Percentiles rank a stretch among this genome's conserved stretches.
Conservation (phyloP, 164 flowering plant species). For the Stephania cephalantha region DNA sequence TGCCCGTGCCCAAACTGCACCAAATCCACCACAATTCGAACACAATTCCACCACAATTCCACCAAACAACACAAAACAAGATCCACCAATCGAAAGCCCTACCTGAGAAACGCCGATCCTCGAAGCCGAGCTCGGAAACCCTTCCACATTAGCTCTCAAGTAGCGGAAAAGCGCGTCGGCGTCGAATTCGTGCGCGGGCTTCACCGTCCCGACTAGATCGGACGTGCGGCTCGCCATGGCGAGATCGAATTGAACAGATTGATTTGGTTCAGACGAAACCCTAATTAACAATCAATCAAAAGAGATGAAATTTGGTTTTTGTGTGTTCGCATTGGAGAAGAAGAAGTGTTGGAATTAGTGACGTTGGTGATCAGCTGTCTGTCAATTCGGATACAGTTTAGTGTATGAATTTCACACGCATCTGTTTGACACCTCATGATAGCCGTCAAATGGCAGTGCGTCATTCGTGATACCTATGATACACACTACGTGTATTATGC, state of each 20-base stretch:
- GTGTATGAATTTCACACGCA: too few relatives aligned
- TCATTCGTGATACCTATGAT: too few relatives aligned
- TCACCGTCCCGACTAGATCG: constrained; percentile 40
- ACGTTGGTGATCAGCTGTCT: neutral
- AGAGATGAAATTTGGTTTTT: too few relatives aligned
- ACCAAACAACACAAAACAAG: neutral
- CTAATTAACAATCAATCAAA: too few relatives aligned
- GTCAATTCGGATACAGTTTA: too few relatives aligned
- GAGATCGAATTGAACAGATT: neutral
- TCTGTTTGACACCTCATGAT: too few relatives aligned
- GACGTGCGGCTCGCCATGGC: constrained; percentile 56
- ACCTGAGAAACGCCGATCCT: constrained; percentile 58
- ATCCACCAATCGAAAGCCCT: neutral
- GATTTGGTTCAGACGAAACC: too few relatives aligned
- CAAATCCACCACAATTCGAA: neutral
- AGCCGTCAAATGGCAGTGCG: too few relatives aligned
- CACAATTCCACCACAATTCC: neutral
- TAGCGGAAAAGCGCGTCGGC: constrained; percentile 49
- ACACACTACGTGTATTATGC: too few relatives aligned
- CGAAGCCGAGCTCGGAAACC: constrained; percentile 55
- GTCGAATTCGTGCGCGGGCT: constrained; percentile 42
- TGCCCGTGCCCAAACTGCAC: constrained; percentile 93
- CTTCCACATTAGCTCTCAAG: constrained; percentile 43
- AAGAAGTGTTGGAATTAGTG: neutral
- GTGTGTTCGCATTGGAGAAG: neutral